Conservation (phyloP, 2,329 filamentous ascomycete species). For the Apiospora kogelbergensis region DNA sequence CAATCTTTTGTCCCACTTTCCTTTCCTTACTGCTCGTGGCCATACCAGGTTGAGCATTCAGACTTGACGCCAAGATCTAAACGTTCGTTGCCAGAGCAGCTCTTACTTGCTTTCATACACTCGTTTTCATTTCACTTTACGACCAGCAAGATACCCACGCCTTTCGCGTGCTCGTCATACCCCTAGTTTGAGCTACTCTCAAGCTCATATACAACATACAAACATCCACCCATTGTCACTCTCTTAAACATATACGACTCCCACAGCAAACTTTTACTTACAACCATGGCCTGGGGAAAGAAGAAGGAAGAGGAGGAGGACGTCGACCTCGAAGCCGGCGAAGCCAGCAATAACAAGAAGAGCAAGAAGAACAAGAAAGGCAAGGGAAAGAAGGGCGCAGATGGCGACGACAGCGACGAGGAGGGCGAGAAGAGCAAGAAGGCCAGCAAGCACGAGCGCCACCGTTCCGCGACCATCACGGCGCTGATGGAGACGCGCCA, state of each 20-base stretch:
- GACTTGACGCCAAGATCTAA: neutral
- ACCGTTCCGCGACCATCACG: constrained; percentile 6
- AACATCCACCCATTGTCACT: neutral
- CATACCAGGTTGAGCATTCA: neutral
- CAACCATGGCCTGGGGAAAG: constrained; percentile 2
- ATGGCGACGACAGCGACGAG: neutral
- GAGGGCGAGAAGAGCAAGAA: neutral
- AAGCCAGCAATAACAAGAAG: neutral
- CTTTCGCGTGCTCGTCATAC: neutral
- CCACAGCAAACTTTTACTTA: too few relatives aligned
- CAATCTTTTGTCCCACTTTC: neutral
- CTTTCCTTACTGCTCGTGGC: neutral
- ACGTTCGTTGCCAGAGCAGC: neutral
- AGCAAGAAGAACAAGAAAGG: neutral
- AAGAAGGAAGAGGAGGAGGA: neutral
- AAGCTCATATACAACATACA: neutral
- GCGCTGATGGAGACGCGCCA: constrained; percentile 5
- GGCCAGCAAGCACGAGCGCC: neutral
- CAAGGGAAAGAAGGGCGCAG: neutral
- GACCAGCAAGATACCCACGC: neutral
- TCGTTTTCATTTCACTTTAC: neutral
- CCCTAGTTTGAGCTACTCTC: neutral
- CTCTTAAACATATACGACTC: neutral
- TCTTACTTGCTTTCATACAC: neutral
- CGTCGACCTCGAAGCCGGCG: neutral